phyloP scores from a whole-genome alignment of 73 alveolate genomes.

The Symbiodinium pilosum region DNA sequence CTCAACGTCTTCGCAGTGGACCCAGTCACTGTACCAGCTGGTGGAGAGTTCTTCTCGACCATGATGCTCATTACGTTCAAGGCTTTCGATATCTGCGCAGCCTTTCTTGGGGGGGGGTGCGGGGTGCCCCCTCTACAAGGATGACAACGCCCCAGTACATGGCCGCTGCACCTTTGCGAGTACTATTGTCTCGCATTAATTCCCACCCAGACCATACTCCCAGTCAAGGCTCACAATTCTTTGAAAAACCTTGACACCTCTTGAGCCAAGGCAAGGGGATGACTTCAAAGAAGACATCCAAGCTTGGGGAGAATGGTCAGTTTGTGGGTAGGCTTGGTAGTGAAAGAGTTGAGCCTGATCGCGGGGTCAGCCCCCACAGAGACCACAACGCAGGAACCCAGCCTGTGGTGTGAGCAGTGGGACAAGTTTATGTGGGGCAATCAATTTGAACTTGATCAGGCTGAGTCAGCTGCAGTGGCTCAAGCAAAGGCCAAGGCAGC shows the following conservation, averaged over 20 bases:
- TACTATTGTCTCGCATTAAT: neutral
- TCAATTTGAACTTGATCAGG: neutral
- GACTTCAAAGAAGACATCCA: neutral
- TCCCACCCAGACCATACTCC: neutral
- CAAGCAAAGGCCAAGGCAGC: too few relatives aligned
- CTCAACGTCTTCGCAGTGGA: neutral
- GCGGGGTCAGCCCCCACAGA: neutral
- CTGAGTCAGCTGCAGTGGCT: neutral
- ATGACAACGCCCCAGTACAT: too few relatives aligned
- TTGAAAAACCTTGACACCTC: neutral
- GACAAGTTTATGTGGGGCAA: neutral
- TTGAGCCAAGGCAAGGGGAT: neutral
- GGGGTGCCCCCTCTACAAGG: too few relatives aligned
- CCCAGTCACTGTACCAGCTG: neutral
- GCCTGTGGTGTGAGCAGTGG: neutral
- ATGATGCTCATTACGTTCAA: neutral
- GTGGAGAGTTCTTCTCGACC: too few relatives aligned
- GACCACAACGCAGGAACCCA: neutral
- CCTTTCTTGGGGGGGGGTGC: too few relatives aligned
- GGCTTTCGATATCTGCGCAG: too few relatives aligned
- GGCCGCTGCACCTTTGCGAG: neutral
- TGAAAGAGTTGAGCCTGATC: neutral
- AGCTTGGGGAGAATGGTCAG: neutral
- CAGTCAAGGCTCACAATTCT: neutral
- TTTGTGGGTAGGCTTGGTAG: neutral